Evolutionary conservation across 495 filamentous ascomycete genomes (phyloP).

Genomic region (Penicillium paxilli): DNA sequence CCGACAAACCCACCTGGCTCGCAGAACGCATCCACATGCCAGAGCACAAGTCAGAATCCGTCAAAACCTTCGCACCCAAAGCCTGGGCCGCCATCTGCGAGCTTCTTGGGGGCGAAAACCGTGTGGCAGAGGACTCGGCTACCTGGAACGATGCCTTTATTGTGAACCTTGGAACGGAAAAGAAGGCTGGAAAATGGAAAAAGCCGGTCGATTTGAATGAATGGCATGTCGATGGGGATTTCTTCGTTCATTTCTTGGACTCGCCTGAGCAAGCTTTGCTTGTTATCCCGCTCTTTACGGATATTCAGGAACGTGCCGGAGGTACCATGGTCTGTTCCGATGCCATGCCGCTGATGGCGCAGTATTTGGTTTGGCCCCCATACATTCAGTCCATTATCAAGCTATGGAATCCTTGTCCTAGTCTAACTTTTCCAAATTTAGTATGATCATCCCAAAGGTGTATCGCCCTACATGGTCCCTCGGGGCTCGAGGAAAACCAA

Average conservation of each 20-base stretch:
- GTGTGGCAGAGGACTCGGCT: slow-evolving; percentile 48
- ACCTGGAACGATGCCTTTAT: slow-evolving; percentile 70
- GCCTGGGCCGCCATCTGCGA: slow-evolving; percentile 71
- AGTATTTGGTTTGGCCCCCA: slow-evolving; percentile 46
- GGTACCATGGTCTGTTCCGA: slow-evolving; percentile 67
- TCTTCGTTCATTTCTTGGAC: slow-evolving; percentile 75
- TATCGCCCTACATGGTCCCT: slow-evolving; percentile 65
- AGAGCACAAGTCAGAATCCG: slow-evolving; percentile 50
- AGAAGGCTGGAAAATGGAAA: slow-evolving; percentile 51
- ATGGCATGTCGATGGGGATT: slow-evolving; percentile 79
- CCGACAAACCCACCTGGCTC: slow-evolving; percentile 68
- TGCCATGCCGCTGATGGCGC: slow-evolving; percentile 57
- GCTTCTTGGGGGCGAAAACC: slow-evolving; percentile 66
- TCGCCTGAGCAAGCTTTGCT: slow-evolving; percentile 71
- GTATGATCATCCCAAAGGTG: slow-evolving; percentile 66
- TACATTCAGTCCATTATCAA: not conserved
- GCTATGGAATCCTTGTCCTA: too few relatives aligned
- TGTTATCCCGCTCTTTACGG: slow-evolving; percentile 68
- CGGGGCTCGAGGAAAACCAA: slow-evolving; percentile 42
- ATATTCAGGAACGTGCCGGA: slow-evolving; percentile 61
- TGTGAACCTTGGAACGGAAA: slow-evolving; percentile 66
- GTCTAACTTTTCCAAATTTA: slow-evolving; percentile 1
- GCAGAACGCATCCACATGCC: slow-evolving; percentile 67
- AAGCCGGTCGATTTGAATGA: slow-evolving; percentile 50
- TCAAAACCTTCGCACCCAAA: slow-evolving; percentile 61